A percentile compares a stretch with the other conserved stretches of the same genome.
These are phyloP conservation scores for Ormosia semicastrata DNA, from an alignment of 306 rosid genomes.

Conservation along the genomic window DNA sequence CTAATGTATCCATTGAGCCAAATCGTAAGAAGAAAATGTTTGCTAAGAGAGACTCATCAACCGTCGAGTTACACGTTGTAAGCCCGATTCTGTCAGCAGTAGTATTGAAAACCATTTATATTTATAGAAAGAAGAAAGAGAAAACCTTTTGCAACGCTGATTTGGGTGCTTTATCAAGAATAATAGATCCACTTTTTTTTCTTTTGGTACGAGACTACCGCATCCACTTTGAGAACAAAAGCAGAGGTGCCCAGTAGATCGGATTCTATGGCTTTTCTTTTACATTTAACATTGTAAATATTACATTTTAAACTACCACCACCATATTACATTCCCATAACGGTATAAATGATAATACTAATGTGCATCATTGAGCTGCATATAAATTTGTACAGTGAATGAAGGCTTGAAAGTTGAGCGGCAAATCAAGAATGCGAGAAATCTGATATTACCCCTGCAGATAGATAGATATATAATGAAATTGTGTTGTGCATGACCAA, in stretches of 20 bases:
- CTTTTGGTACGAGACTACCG: background rate
- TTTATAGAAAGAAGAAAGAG: background rate
- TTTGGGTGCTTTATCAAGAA: background rate
- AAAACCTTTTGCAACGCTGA: background rate
- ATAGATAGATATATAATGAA: background rate
- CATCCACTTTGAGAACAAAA: slow-evolving; percentile 1
- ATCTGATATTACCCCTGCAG: background rate
- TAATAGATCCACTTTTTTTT: background rate
- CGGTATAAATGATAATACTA: background rate
- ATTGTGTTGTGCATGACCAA: background rate
- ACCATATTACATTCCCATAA: background rate
- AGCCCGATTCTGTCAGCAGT: background rate
- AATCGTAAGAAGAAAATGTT: too few relatives aligned
- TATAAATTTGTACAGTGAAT: background rate
- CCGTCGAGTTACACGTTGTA: background rate
- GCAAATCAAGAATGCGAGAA: background rate
- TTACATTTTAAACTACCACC: background rate
- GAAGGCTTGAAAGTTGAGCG: background rate
- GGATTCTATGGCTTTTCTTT: background rate
- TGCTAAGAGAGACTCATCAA: too few relatives aligned
- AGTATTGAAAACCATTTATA: too few relatives aligned
- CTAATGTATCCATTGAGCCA: too few relatives aligned
- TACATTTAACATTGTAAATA: background rate
- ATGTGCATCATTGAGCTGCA: background rate
- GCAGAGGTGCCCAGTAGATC: background rate